Evolutionary conservation across 805 yeast genomes (phyloP).

Genomic region (Saccharomyces jurei): DNA sequence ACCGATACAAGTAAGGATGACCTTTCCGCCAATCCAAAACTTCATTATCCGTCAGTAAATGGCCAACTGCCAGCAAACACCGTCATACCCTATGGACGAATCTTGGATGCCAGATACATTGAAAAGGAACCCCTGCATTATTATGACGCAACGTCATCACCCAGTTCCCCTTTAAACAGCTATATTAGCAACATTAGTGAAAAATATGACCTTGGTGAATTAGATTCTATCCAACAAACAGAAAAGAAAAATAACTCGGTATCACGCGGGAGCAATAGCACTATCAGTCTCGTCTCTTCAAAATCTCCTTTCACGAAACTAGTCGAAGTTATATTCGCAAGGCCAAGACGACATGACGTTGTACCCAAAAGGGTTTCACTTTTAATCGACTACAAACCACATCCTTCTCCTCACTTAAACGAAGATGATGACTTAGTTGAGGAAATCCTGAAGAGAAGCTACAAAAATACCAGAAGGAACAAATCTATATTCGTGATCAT

Average conservation of each 20-base stretch:
- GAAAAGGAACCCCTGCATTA: slow-evolving; percentile 2
- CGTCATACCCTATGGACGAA: slow-evolving; percentile 29
- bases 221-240: neutral
- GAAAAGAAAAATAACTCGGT: neutral
- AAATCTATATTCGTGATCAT: slow-evolving; percentile 57
- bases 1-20: neutral
- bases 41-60: slow-evolving; percentile 20
- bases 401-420: slow-evolving; percentile 2
- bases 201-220: neutral
- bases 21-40: slow-evolving; percentile 2
- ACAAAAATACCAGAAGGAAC: slow-evolving; percentile 33
- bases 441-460: slow-evolving; percentile 33
- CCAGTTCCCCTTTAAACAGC: slow-evolving; percentile 3
- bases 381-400: slow-evolving; percentile 17
- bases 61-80: slow-evolving; percentile 29
- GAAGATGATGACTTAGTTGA: slow-evolving; percentile 22
- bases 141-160: neutral
- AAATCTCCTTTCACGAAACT: neutral
- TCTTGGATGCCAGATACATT: slow-evolving; percentile 23
- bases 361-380: slow-evolving; percentile 31
- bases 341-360: slow-evolving; percentile 30
- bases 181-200: slow-evolving; percentile 2
- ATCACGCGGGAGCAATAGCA: neutral
- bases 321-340: slow-evolving; percentile 32
- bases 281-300: neutral